Conservation (phyloP, 2,329 filamentous ascomycete genomes). For the Raffaelea arxii region DNA sequence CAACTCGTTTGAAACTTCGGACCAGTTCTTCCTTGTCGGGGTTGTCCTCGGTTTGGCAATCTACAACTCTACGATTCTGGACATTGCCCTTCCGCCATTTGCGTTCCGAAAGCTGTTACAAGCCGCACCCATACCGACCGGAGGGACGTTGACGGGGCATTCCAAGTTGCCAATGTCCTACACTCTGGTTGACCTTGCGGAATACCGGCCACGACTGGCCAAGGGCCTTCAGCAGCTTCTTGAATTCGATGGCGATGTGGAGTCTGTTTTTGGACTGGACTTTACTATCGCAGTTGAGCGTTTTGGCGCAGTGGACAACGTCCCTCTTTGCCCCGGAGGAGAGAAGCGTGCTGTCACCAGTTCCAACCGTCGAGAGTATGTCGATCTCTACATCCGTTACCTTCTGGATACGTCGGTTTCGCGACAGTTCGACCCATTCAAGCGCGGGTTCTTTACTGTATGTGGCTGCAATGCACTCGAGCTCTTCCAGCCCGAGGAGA, state of each 20-base stretch:
- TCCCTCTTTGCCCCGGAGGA: constrained; percentile 66
- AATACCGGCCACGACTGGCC: constrained; percentile 69
- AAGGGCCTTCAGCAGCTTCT: constrained; percentile 66
- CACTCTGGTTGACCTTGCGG: constrained; percentile 71
- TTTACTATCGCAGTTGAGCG: constrained; percentile 70
- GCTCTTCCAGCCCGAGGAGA: constrained; percentile 82
- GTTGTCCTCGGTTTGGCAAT: constrained; percentile 83
- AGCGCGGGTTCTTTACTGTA: constrained; percentile 85
- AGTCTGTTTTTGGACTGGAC: constrained; percentile 69
- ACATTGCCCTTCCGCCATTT: constrained; percentile 80
- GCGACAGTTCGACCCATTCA: constrained; percentile 87
- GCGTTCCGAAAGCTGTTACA: constrained; percentile 80
- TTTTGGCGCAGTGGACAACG: constrained; percentile 57
- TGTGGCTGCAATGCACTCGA: constrained; percentile 82
- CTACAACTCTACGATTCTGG: constrained; percentile 89
- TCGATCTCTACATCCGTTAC: constrained; percentile 74
- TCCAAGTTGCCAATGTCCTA: constrained; percentile 58
- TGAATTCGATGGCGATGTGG: constrained; percentile 76
- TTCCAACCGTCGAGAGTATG: constrained; percentile 72
- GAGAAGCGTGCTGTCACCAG: constrained; percentile 73
- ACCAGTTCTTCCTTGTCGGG: constrained; percentile 85
- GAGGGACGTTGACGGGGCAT: constrained; percentile 40
- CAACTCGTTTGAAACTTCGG: constrained; percentile 77
- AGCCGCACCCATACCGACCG: constrained; percentile 54
- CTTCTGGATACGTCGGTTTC: constrained; percentile 68